phyloP scores from a whole-genome alignment of 257 asterid genomes.

The Schizonepeta tenuifolia region DNA sequence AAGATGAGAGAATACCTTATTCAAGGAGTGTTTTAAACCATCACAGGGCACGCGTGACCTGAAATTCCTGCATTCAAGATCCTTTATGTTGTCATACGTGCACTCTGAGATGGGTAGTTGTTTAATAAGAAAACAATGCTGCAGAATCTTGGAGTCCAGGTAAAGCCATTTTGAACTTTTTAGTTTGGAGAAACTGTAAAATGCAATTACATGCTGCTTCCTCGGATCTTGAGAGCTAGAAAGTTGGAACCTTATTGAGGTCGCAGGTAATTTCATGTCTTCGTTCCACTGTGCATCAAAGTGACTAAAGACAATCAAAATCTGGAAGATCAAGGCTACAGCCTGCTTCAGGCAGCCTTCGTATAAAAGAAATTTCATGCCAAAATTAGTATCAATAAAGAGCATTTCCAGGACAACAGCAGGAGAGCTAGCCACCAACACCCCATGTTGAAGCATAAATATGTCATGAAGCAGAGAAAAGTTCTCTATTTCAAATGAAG shows the following conservation, averaged over 20 bases:
- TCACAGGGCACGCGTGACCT: slow-evolving; percentile 38
- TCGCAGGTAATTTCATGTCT: slow-evolving; percentile 67
- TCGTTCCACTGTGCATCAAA: slow-evolving; percentile 51
- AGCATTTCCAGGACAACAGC: slow-evolving; percentile 81
- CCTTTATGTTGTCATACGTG: slow-evolving; percentile 76
- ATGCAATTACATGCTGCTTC: slow-evolving; percentile 67
- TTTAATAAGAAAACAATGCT: slow-evolving; percentile 58
- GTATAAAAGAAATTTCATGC: slow-evolving; percentile 70
- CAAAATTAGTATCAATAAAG: slow-evolving; percentile 72
- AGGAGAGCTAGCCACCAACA: slow-evolving; percentile 67
- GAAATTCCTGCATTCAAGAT: slow-evolving; percentile 51
- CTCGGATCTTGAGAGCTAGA: slow-evolving; percentile 55
- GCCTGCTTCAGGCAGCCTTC: slow-evolving; percentile 83
- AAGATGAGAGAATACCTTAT: slow-evolving; percentile 53
- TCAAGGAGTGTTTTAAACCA: slow-evolving; percentile 45
- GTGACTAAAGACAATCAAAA: slow-evolving; percentile 63
- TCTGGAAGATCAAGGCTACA: slow-evolving; percentile 59
- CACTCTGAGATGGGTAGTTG: slow-evolving; percentile 76
- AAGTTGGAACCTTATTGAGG: slow-evolving; percentile 74
- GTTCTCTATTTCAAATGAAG: slow-evolving; percentile 39
- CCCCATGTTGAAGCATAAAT: slow-evolving; percentile 67
- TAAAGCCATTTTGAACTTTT: slow-evolving; percentile 64
- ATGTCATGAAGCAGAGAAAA: slow-evolving; percentile 51
- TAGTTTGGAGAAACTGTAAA: slow-evolving; percentile 67
- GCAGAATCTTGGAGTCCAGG: slow-evolving; percentile 70